Evolutionary conservation across 805 yeast species (phyloP), one percentile per base, ranked within the genome.

Genomic region (Candida nanaspora): DNA sequence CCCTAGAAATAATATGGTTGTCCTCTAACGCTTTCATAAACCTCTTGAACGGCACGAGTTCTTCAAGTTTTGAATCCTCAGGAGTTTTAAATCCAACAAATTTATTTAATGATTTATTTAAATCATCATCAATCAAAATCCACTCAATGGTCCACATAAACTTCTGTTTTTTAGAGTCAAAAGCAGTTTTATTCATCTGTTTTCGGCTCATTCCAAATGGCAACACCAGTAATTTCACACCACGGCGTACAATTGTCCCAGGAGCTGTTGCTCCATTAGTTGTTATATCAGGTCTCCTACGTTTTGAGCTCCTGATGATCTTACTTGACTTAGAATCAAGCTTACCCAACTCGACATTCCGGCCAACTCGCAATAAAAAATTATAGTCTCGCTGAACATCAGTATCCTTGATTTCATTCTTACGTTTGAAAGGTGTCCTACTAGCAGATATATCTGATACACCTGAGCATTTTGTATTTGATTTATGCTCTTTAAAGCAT

Each of bases 81-180:
- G 61, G 62, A 15, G 69, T 51, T 35, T 70, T 62, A 42, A 55
- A 70, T 43, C 72, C 71, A n/a, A 52, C 40, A 14, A 43, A 48
- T 4, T 9, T 36, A 20, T 18, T 46, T 46, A 29, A 48, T 45
- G 15, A 52, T 34, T 9, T 31, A 34, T 5, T 43, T 15, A 37
- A 48, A 41, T 33, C 48, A 11, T 55, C 53, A 13, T 57, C 60
- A 4, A 73, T 56, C 2, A 80, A 44, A 1, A 74, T 54, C 85
- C 87, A 83, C 55, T 87, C 95, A 0, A 87, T 61, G 0, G 94
- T 81, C 96, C 96, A 87, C 15, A 73, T 74, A 55, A 74, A 86
- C 7, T 72, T 56, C 39, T 78, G 74, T 44, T 68, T 61, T 44
- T 71, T 71, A 55, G 76, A 74, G 56, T 86, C 89, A 70, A 78